phyloP scores from a whole-genome alignment of 73 alveolate genomes.

The Diophrys appendiculata region DNA sequence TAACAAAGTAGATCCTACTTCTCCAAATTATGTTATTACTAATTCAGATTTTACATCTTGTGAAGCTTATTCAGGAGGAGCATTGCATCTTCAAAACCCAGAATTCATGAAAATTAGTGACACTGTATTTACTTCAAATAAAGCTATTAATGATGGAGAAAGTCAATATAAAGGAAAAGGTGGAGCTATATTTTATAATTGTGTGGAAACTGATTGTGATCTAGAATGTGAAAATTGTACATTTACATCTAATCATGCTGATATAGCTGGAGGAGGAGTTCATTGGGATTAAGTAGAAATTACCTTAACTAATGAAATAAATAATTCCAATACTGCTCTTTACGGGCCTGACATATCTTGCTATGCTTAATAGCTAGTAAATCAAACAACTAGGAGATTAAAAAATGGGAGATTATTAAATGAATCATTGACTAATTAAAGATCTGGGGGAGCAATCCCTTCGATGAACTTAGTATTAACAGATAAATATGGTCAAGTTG shows the following conservation, averaged over 20 bases:
- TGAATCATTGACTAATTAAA: neutral
- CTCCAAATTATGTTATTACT: slow-evolving; percentile 10
- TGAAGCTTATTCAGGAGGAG: slow-evolving; percentile 38
- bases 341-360: slow-evolving; percentile 37
- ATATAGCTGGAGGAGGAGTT: slow-evolving; percentile 34
- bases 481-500: slow-evolving; percentile 38
- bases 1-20: neutral
- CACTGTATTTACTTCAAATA: slow-evolving; percentile 4
- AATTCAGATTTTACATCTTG: slow-evolving; percentile 6
- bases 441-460: slow-evolving; percentile 39
- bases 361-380: slow-evolving; percentile 10
- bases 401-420: neutral
- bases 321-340: neutral
- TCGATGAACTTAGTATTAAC: slow-evolving; percentile 17
- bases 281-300: slow-evolving; percentile 24
- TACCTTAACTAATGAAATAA: slow-evolving; percentile 10
- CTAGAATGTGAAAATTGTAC: neutral
- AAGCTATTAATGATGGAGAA: slow-evolving; percentile 20
- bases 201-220: slow-evolving; percentile 1
- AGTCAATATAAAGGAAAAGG: slow-evolving; percentile 36
- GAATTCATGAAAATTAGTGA: neutral
- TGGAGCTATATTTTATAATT: slow-evolving; percentile 49
- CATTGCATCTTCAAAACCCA: slow-evolving; percentile 11
- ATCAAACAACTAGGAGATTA: slow-evolving; percentile 11
- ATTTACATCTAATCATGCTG: slow-evolving; percentile 4